These are phyloP conservation scores for Saturnispora gosingensis DNA, from an alignment of 805 yeast genomes.

Conservation along the genomic window DNA sequence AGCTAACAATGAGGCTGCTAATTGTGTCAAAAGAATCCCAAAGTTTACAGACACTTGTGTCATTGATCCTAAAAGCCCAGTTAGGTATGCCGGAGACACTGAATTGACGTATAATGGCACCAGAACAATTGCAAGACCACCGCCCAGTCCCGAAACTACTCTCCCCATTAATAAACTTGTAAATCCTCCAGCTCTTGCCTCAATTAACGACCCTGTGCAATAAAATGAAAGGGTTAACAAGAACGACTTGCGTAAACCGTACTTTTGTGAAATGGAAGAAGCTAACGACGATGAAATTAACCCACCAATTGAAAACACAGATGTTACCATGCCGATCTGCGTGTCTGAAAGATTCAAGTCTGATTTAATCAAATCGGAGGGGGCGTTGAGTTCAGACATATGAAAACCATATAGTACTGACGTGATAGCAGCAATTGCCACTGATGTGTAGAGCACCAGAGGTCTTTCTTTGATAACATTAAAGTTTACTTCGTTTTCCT, in stretches of 20 bases:
- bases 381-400: constrained; percentile 90
- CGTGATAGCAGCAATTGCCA: constrained; percentile 59
- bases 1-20: constrained; percentile 61
- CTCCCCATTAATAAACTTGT: constrained; percentile 52
- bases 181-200: constrained; percentile 41
- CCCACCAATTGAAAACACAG: constrained; percentile 80
- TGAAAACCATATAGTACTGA: constrained; percentile 91
- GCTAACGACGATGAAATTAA: constrained; percentile 63
- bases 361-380: constrained; percentile 46
- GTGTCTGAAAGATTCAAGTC: constrained; percentile 26
- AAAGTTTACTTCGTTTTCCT: neutral
- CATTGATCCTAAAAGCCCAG: constrained; percentile 82
- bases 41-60: constrained; percentile 78
- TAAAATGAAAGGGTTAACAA: constrained; percentile 43
- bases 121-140: constrained; percentile 80
- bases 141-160: constrained; percentile 71
- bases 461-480: neutral
- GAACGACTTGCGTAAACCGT: constrained; percentile 54
- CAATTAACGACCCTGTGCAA: constrained; percentile 53
- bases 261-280: constrained; percentile 51
- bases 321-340: constrained; percentile 64
- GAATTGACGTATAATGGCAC: constrained; percentile 79
- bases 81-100: constrained; percentile 55
- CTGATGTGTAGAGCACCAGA: constrained; percentile 21
- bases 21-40: constrained; percentile 78